These are phyloP conservation scores for Cladosporium oxysporum DNA, from an alignment of 2,329 filamentous ascomycete genomes.

Conservation along the genomic window DNA sequence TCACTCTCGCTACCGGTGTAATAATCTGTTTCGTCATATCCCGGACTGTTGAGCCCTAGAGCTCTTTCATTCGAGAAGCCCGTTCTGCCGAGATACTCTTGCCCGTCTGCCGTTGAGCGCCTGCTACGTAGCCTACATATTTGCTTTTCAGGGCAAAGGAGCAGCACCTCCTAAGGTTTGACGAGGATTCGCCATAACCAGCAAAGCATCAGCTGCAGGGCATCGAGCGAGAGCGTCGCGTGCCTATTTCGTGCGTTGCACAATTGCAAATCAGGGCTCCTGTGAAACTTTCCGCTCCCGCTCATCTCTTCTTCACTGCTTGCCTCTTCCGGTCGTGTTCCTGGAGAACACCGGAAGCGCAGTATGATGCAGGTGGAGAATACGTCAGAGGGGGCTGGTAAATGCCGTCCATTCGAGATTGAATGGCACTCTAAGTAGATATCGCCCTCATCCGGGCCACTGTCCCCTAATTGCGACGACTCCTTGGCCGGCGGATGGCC, in stretches of 20 bases:
- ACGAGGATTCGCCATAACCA: neutral
- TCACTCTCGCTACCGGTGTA: neutral
- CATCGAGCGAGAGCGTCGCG: neutral
- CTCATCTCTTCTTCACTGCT: neutral
- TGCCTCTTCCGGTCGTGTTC: neutral
- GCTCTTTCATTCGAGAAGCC: conserved; percentile 13
- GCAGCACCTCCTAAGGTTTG: neutral
- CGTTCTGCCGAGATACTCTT: conserved; percentile 12
- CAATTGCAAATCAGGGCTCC: neutral
- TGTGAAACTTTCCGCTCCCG: neutral
- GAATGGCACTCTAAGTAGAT: neutral
- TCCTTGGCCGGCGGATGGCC: neutral
- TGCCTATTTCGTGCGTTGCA: neutral
- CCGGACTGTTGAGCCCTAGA: conserved; percentile 3
- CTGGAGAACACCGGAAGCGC: neutral
- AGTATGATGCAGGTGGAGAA: neutral
- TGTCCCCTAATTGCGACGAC: neutral
- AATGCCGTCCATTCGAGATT: neutral
- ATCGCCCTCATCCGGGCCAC: neutral
- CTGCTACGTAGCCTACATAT: neutral
- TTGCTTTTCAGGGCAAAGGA: neutral
- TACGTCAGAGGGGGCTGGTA: neutral
- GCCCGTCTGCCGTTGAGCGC: conserved; percentile 9
- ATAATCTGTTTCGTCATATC: neutral
- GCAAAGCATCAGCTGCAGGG: neutral